Base-by-base conservation (phyloP, 345 rosid genomes). In the Laguncularia racemosa region DNA sequence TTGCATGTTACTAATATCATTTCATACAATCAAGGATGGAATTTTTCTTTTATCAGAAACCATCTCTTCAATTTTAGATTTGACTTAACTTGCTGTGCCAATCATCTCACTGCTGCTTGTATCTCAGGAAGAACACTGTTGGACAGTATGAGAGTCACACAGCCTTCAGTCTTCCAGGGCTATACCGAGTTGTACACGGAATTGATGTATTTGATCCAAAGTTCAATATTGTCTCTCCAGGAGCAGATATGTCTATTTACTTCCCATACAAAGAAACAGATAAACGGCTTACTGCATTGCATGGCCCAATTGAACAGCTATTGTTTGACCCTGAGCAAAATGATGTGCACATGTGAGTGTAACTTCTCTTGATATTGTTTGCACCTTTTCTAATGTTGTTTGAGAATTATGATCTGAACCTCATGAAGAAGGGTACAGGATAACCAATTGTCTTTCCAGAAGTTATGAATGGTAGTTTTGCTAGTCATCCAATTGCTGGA, bases 101-200 rank as follows among this genome's bases (percentile, higher is more conserved):
- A 18, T 60, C 48, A 26, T 59, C 28, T 50, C 51, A 46, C 63
- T 48, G 59, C 5, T 33, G 16, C 33, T 67, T 38, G 49, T 58
- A 20, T 54, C 67, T 59, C 89, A 95, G 99, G 82, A 95, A 85
- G 70, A 80, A 84, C 66, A 90, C 93, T n/a, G 92, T 90, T 44
- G 99, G 97, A 52, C 99, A 90, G 72, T 95, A 95, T 55, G 99
- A 95, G 81, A 95, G 96, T 73, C 99, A 95, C 60, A 67, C 76
- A 18, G 83, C 87, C 14, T 93, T 93, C 76, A 90, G 97, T 28
- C 95, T 87, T 55, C 99, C 99, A 5, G 99, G 97, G 66, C 71
- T 76, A 54, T 93, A 89, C 67, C 78, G 97, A 49, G 96, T 89
- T 72, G 99, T 93, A 53, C 95, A 89, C 61, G 99, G 96, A 73